Evolutionary conservation across 768 basidiomycete genomes (phyloP), one percentile per base, ranked within the genome.

Genomic region (Amanita jacksonii): DNA sequence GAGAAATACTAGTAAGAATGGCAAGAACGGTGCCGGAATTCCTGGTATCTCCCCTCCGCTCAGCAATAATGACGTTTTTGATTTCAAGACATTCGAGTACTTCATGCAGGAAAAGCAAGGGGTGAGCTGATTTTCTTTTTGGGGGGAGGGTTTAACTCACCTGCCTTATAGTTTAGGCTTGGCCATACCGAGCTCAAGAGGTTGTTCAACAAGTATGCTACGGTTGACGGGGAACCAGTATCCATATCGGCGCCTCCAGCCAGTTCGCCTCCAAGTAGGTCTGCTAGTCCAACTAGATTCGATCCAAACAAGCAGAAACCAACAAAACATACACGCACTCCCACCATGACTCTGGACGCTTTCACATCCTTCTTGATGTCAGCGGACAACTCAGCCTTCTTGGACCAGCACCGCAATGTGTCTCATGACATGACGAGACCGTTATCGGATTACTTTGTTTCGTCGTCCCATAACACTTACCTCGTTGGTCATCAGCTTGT

Each of bases 371-470:
- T 91, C 68, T 75, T 98, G 4, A 59, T 82, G 8, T 93, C 91
- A 0, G 56, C 74, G 0, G 85, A 91, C 49, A 97, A 96, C 52
- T 61, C 80, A 0, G 61, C 62, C 0, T 68, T 72, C 45, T 62
- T 61, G 56, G 79, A 57, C 54, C 64, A 59, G 34, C 52, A 64
- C 35, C 50, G 49, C 15, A 63, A 66, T 12, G 63, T 81, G 4
- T 70, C 69, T 59, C 87, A 92, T 39, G 84, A 96, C 53, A 97
- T 98, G 96, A 84, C 83, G 1, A 68, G 74, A 1, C 90, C 94
- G 1, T 67, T 96, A 10, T 76, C 79, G 1, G 86, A 97, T 46
- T 98, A 98, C 35, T 93, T 73, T 55, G 79, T 94, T 54, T 90
- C 88, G 4, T 88, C 87, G 13, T 86, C 85, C 25, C 93, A 92